Percentiles rank a stretch among this genome's conserved stretches.
Evolutionary conservation across 2,329 filamentous ascomycete species (phyloP).

Genomic region (Epichloe scottii): DNA sequence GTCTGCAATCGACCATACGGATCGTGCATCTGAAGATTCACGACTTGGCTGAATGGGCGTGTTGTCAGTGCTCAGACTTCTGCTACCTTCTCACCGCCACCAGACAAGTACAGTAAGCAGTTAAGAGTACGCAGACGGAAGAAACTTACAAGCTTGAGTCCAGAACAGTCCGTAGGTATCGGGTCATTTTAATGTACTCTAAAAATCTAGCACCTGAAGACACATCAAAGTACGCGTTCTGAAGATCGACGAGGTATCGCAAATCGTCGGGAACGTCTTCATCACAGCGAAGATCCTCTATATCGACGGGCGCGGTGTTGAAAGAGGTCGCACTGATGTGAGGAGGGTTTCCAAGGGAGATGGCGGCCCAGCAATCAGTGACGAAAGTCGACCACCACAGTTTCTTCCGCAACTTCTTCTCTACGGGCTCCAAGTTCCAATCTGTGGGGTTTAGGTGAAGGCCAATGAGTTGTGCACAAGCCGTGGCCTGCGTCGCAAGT

Average conservation of each 20-base stretch:
- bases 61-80: conserved; percentile 2
- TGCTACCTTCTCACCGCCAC: too few species aligned
- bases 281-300: conserved; percentile 30
- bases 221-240: conserved; percentile 19
- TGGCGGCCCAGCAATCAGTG: conserved; percentile 31
- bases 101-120: background rate
- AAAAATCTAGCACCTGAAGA: conserved; percentile 26
- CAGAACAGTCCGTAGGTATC: conserved; percentile 19
- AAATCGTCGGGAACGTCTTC: conserved; percentile 27
- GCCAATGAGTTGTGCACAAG: conserved; percentile 32
- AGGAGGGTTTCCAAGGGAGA: conserved; percentile 34
- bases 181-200: conserved; percentile 20
- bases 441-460: conserved; percentile 29
- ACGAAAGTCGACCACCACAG: conserved; percentile 33
- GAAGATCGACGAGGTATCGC: conserved; percentile 21
- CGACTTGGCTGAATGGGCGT: conserved; percentile 13
- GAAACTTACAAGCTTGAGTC: conserved; percentile 22
- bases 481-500: conserved; percentile 28
- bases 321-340: conserved; percentile 29
- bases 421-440: conserved; percentile 30
- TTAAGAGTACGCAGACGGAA: background rate
- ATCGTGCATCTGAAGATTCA: conserved; percentile 8
- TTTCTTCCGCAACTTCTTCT: conserved; percentile 30
- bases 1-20: conserved; percentile 9
- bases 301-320: conserved; percentile 23